Base-by-base conservation (phyloP, 2,329 filamentous ascomycete species). In the Penicillium griseofulvum region DNA sequence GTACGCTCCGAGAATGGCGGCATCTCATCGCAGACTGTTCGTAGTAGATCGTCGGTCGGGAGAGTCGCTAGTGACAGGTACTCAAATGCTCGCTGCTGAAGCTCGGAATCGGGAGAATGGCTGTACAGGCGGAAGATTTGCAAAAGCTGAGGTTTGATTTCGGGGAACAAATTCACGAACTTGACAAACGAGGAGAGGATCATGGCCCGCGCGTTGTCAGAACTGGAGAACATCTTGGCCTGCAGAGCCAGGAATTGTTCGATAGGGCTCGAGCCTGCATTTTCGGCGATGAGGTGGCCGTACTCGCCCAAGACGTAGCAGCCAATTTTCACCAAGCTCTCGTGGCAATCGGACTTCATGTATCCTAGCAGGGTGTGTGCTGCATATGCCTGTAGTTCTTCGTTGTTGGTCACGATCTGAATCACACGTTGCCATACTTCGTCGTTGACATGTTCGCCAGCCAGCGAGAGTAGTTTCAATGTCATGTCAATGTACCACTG, bases 401-500 rank as follows among this genome's bases (percentile, higher is more conserved):
- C 94, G 73, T 99, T 99, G 79, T 99, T 99, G 52, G 94, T 97
- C 56, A 97, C 92, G 65, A 99, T 97, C 73, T 99, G 94, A 60
- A 96, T 97, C 53, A 99, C 93, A 65, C 94, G 87, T 73, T 99
- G 94, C 94, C 94, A 99, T 17, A 99, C 94, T 76, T 99, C 94
- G 61, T 99, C 95, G 74, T 93, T 97, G 64, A 99, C 93, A 72
- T 99, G 94, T 68, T 99, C 94, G 63, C 94, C 94, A 3, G 95
- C 94, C 85, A 97, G 92, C 55, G 93, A 91, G 56, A 99, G 92
- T 49, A 99, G 83, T 53, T 93, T 87, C 63, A 99, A 81, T 11
- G 94, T 96, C 64, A 97, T 97, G 71, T 99, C 93, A 59, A 99
- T 95, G 73, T 99, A 99, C 94, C 94, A 99, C 77, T 97, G 93